phyloP scores from a whole-genome alignment of 306 rosid species.

The Canavalia gladiata region DNA sequence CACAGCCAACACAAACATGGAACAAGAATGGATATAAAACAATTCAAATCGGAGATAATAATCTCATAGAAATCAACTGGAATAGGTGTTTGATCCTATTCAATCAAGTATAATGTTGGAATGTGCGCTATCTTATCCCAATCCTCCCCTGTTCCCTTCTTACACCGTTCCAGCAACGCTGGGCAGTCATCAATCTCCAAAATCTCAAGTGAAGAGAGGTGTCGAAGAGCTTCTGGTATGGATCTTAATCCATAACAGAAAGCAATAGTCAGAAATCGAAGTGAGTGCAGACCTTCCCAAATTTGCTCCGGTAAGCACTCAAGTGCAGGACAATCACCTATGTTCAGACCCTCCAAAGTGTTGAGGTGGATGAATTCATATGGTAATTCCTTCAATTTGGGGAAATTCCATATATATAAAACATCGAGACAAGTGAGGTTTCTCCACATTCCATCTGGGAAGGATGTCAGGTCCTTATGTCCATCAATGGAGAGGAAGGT shows the following conservation, averaged over 20 bases:
- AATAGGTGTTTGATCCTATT: no score
- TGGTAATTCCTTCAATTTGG: neutral
- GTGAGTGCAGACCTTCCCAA: neutral
- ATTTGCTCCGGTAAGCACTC: neutral
- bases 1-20: no score
- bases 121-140: constrained; percentile 26
- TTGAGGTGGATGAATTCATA: neutral
- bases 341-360: neutral
- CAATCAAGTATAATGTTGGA: neutral
- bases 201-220: neutral
- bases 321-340: neutral
- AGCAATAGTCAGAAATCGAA: neutral
- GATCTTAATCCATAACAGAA: neutral
- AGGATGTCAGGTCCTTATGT: neutral
- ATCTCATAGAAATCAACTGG: no score
- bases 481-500: accelerated
- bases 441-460: neutral
- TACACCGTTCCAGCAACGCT: neutral
- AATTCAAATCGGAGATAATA: no score
- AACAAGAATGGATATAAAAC: no score
- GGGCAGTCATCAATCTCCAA: neutral
- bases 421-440: neutral
- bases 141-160: constrained; percentile 17
- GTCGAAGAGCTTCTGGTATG: neutral
- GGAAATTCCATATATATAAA: neutral